Evolutionary conservation across 2,329 filamentous ascomycete genomes (phyloP), one percentile per base, ranked within the genome.

Genomic region (Claviceps pusilla): DNA sequence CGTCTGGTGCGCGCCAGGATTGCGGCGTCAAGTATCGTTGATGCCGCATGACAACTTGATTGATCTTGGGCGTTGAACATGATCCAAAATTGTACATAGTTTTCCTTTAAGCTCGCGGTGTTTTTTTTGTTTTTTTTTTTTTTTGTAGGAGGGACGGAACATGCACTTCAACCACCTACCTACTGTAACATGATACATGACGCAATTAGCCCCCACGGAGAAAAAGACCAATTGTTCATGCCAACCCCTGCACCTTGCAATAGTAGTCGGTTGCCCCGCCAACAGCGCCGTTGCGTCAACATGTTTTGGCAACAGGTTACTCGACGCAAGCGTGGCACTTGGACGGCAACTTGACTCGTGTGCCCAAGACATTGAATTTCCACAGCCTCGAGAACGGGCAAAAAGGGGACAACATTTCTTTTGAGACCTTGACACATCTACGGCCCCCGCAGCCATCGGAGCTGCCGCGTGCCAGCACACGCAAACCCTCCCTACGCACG

Each of bases 401-500:
- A 19, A 19, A 19, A 19, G 19, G 19, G 19, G 19, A 19, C 19
- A 19, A 19, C 19, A 19, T 19, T 19, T 19, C 19, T 19, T 19
- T 19, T 19, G 19, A 19, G 19, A 19, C 19, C 19, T 19, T 19
- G 19, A 19, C 19, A 19, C 19, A 19, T 19, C 19, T 19, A 19
- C 19, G 19, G 19, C 19, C 19, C 19, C 19, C 19, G 19, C 19
- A 19, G 19, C 19, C 19, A 19, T 19, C 19, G 19, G 19, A 19
- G 19, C 19, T 19, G 19, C 39, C 54, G 56, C 53, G 51, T 46
- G 58, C 56, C 57, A 56, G 53, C 52, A 46, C 42, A 37, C 45
- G 3, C 33, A 37, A 24, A 24, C 31, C 7, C 31, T 5, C 31
- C 4, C 31, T 2, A 33, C 31, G 31, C 31, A 7, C 31, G 19